Base-by-base conservation (phyloP, 1,139 yeast genomes). In the Lodderomyces theae region DNA sequence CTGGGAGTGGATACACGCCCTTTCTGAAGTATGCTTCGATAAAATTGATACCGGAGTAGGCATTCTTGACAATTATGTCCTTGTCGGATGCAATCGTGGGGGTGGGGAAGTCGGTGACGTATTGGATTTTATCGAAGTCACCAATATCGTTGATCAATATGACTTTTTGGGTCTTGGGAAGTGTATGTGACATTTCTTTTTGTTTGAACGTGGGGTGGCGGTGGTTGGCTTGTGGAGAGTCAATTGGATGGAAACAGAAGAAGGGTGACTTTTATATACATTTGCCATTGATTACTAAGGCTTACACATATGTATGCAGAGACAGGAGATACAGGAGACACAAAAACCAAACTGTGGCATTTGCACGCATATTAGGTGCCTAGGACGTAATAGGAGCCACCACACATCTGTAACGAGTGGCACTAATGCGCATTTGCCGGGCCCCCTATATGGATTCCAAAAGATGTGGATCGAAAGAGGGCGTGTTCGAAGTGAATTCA, bases 1-100 rank as follows among this genome's bases (percentile, higher is more conserved):
- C 16, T 28, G 60, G 51, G 2, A 70, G 56, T 33, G 46, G 35
- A 55, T 88, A 89, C 5, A 82, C 54, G 2, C 96, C 96, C 40
- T 67, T 74, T 55, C 97, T 76, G 67, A 85, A 86, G 63, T 89
- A 89, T 3, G 80, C 72, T 53, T 89, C 96, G 49, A 88, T 84
- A 66, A 79, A 86, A 54, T 89, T 89, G 53, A 89, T 67, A 17
- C 97, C 97, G 5, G 88, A 73, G 51, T 77, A 88, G 42, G 68
- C 69, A 64, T 84, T 85, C 60, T 84, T 83, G 54, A 89, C 69
- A 39, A 89, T 68, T 8, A 89, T 60, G 50, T 87, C 86, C 39
- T 64, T 62, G 8, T 67, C 58, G 2, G 67, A 70, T 1, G 65
- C 56, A 43, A 84, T 69, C 37, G 63, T 56, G 1, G 96, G 95